A percentile compares a stretch with the other conserved stretches of the same genome.
Evolutionary conservation across 2,329 filamentous ascomycete genomes (phyloP).

Genomic region (Monilinia fructigena): DNA sequence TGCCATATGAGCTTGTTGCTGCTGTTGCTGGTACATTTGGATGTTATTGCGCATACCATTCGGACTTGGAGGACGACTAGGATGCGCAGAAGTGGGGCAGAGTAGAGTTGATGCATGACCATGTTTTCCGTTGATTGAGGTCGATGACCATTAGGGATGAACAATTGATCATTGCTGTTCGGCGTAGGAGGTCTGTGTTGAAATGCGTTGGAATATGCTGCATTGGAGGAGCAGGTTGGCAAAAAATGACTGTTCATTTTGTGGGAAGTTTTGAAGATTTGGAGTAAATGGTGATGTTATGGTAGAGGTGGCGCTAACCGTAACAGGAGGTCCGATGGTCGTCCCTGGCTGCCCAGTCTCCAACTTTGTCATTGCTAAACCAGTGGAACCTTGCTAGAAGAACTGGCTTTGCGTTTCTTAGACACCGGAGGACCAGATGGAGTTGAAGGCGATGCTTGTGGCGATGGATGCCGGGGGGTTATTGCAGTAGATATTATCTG

Average conservation of each 20-base stretch:
- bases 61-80: constrained; percentile 77
- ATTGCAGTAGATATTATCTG: constrained; percentile 47
- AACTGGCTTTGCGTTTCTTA: constrained; percentile 82
- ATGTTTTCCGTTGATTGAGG: constrained; percentile 66
- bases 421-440: constrained; percentile 64
- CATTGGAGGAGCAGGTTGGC: constrained; percentile 27
- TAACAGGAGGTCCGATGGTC: constrained; percentile 41
- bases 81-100: constrained; percentile 68
- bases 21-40: constrained; percentile 45
- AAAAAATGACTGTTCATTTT: constrained; percentile 39
- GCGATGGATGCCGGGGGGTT: constrained; percentile 63
- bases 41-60: constrained; percentile 51
- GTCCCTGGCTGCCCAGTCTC: constrained; percentile 52
- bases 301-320: constrained; percentile 41
- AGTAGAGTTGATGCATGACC: constrained; percentile 63
- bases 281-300: constrained; percentile 56
- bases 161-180: constrained; percentile 59
- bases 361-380: constrained; percentile 77
- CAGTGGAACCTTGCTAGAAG: constrained; percentile 64
- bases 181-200: constrained; percentile 63
- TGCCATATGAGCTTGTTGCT: constrained; percentile 45
- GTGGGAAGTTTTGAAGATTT: constrained; percentile 46
- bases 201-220: constrained; percentile 46
- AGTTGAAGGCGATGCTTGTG: constrained; percentile 66
- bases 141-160: constrained; percentile 57